These are phyloP conservation scores for Penicillium sp. DNA, from an alignment of 2,329 filamentous ascomycete genomes.

Conservation along the genomic window DNA sequence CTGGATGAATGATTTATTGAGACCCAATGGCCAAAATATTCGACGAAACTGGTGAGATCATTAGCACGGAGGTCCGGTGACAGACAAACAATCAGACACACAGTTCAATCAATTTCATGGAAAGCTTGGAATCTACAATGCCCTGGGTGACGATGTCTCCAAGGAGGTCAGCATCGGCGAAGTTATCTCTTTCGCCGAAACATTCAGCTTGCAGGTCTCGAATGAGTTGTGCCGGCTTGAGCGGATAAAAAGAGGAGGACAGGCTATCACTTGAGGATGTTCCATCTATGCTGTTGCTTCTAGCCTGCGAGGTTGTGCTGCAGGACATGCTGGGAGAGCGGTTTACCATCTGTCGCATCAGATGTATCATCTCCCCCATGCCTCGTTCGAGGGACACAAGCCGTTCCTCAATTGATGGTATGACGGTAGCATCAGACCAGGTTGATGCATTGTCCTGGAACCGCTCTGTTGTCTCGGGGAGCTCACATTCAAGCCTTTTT, in stretches of 20 bases:
- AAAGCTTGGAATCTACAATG: conserved; percentile 32
- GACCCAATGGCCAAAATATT: conserved; percentile 34
- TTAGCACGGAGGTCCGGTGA: neutral
- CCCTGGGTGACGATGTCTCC: conserved; percentile 29
- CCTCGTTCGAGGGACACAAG: conserved; percentile 32
- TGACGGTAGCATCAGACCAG: conserved; percentile 32
- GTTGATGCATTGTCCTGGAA: conserved; percentile 32
- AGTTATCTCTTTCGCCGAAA: conserved; percentile 26
- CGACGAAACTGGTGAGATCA: conserved; percentile 27
- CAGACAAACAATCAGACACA: conserved; percentile 13
- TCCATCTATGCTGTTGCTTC: conserved; percentile 27
- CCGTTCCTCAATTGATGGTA: conserved; percentile 36
- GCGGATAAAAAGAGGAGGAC: conserved; percentile 21
- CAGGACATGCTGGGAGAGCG: conserved; percentile 21
- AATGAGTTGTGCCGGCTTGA: conserved; percentile 34
- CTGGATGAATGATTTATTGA: conserved; percentile 31
- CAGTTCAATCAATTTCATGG: conserved; percentile 33
- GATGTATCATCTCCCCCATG: conserved; percentile 37
- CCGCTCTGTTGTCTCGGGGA: conserved; percentile 35
- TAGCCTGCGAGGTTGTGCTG: conserved; percentile 19
- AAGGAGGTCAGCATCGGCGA: conserved; percentile 24
- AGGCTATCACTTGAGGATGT: conserved; percentile 20
- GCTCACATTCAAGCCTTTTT: conserved; percentile 34
- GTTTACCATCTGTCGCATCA: conserved; percentile 34
- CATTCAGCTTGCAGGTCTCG: conserved; percentile 34